These are phyloP conservation scores for Domatiomyces catenatus DNA, from an alignment of 2,329 filamentous ascomycete species.

Conservation along the genomic window DNA sequence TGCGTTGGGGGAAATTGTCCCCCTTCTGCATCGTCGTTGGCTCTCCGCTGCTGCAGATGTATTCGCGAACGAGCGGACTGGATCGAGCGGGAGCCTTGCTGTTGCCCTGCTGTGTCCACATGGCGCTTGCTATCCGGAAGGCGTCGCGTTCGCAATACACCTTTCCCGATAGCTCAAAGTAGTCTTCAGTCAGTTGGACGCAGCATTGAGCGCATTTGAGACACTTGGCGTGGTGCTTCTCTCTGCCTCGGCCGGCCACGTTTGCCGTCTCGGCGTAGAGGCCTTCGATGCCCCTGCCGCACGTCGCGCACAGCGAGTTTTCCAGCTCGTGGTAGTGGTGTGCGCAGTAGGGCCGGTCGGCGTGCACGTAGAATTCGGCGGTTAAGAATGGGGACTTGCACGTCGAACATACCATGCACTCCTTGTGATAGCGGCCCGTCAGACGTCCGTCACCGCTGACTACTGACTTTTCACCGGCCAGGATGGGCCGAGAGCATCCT, in stretches of 20 bases:
- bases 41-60: constrained; percentile 13
- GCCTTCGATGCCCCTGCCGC: constrained; percentile 77
- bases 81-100: constrained; percentile 17
- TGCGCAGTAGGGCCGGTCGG: constrained; percentile 78
- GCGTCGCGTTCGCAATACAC: constrained; percentile 83
- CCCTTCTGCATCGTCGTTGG: constrained; percentile 17
- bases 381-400: constrained; percentile 71
- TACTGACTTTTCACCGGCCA: constrained; percentile 61
- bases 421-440: constrained; percentile 86
- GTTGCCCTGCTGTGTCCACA: constrained; percentile 8
- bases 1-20: constrained; percentile 32
- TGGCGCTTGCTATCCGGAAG: constrained; percentile 29
- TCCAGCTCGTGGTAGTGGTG: constrained; percentile 88
- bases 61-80: constrained; percentile 16
- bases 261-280: constrained; percentile 75
- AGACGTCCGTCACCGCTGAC: constrained; percentile 85
- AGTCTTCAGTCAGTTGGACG: constrained; percentile 60
- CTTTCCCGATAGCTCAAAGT: constrained; percentile 70
- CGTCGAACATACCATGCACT: constrained; percentile 81
- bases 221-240: constrained; percentile 77
- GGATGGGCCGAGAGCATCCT: constrained; percentile 62
- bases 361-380: constrained; percentile 78
- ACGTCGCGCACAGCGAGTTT: constrained; percentile 66
- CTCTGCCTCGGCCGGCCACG: constrained; percentile 20
- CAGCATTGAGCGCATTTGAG: constrained; percentile 67